Evolutionary conservation across 345 rosid genomes (phyloP).

Genomic region (Garcia nutans): DNA sequence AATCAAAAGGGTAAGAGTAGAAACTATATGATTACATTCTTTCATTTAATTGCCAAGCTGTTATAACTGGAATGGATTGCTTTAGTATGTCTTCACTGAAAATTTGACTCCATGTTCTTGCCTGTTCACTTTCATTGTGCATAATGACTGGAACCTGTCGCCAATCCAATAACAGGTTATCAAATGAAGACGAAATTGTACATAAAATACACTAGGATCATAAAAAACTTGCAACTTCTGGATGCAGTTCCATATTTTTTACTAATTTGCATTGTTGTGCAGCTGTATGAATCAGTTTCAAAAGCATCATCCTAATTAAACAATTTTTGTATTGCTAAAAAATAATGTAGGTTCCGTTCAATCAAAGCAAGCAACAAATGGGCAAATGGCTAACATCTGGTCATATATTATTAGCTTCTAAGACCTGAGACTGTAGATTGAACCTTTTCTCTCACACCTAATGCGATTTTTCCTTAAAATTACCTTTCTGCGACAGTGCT

Average conservation of each 20-base stretch:
- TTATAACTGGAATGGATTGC: slow-evolving; percentile 79
- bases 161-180: slow-evolving; percentile 11
- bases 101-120: slow-evolving; percentile 77
- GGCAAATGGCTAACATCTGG: neutral
- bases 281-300: neutral
- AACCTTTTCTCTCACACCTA: slow-evolving; percentile 4
- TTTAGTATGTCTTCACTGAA: slow-evolving; percentile 82
- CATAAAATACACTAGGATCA: neutral
- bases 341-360: neutral
- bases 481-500: slow-evolving; percentile 94
- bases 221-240: neutral
- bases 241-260: neutral
- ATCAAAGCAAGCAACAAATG: neutral
- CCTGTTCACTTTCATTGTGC: slow-evolving; percentile 77
- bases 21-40: slow-evolving; percentile 61
- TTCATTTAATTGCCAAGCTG: slow-evolving; percentile 96
- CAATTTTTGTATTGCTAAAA: neutral
- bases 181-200: neutral
- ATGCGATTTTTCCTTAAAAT: neutral
- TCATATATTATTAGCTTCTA: neutral
- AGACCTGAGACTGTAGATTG: neutral
- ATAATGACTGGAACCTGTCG: slow-evolving; percentile 81
- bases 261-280: neutral
- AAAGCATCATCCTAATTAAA: neutral
- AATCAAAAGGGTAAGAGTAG: slow-evolving; percentile 6